These are phyloP conservation scores for Pythium coloratum DNA, from an alignment of 352 stramenopile species.

Conservation along the genomic window DNA sequence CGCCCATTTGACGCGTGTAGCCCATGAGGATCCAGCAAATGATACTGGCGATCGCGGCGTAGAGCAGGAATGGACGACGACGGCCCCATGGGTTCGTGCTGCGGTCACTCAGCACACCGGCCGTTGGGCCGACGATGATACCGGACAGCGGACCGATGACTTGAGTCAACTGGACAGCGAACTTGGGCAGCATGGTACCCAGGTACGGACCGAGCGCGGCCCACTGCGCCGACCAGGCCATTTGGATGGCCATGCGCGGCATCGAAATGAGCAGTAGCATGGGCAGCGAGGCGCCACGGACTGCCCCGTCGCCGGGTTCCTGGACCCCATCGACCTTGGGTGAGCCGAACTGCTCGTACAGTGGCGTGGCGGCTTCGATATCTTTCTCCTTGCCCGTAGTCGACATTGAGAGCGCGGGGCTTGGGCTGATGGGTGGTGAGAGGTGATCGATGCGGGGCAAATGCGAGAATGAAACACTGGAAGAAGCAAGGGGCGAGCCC, in stretches of 20 bases:
- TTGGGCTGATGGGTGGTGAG: too few species aligned
- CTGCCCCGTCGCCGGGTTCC: too few species aligned
- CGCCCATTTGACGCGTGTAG: background rate
- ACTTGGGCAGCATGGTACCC: constrained; percentile 42
- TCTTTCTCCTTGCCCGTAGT: too few species aligned
- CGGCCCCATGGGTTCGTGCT: background rate
- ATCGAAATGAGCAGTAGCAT: constrained; percentile 51
- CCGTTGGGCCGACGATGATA: constrained; percentile 44
- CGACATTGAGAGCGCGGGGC: too few species aligned
- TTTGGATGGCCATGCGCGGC: constrained; percentile 51
- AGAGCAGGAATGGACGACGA: background rate
- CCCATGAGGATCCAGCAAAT: background rate
- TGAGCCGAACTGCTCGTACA: too few species aligned
- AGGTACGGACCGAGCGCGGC: constrained; percentile 53
- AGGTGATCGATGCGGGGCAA: too few species aligned
- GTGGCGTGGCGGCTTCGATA: too few species aligned
- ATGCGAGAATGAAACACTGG: too few species aligned
- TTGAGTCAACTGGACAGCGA: constrained; percentile 52
- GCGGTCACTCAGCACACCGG: constrained; percentile 50
- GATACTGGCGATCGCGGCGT: too few species aligned
- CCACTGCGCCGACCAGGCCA: constrained; percentile 63
- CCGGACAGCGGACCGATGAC: constrained; percentile 48
- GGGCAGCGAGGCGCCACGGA: constrained; percentile 26
- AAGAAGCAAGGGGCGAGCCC: too few species aligned
- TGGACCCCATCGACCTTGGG: too few species aligned